Conservation (phyloP, 495 filamentous ascomycete genomes). For the Delitschia confertaspora region DNA sequence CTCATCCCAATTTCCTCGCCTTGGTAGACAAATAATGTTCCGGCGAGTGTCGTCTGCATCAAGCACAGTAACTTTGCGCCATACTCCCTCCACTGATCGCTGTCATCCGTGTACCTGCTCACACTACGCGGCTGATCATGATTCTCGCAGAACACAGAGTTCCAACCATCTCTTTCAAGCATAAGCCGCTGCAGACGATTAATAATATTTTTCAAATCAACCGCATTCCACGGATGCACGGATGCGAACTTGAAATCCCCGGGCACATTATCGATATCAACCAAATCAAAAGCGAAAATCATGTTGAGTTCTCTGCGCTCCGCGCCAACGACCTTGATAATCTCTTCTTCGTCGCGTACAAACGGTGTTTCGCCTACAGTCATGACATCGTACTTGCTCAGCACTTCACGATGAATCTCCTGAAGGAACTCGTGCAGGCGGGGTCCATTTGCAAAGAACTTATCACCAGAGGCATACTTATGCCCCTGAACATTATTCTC, state of each 20-base stretch:
- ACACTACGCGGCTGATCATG: conserved; percentile 45
- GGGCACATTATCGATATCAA: conserved; percentile 41
- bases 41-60: conserved; percentile 43
- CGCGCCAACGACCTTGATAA: conserved; percentile 42
- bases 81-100: conserved; percentile 37
- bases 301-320: conserved; percentile 42
- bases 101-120: conserved; percentile 42
- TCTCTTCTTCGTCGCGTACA: conserved; percentile 37
- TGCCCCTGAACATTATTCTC: conserved; percentile 33
- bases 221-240: conserved; percentile 37
- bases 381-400: conserved; percentile 42
- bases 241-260: conserved; percentile 36
- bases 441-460: conserved; percentile 49
- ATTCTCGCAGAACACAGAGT: conserved; percentile 42
- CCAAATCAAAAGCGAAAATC: conserved; percentile 48
- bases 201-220: conserved; percentile 37
- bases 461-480: conserved; percentile 40
- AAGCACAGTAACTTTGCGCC: conserved; percentile 47
- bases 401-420: conserved; percentile 40
- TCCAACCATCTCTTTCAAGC: conserved; percentile 46
- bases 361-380: conserved; percentile 46
- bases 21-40: conserved; percentile 49
- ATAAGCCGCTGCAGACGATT: conserved; percentile 40
- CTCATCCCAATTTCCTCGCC: conserved; percentile 51
- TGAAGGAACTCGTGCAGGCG: conserved; percentile 47